Percentiles rank a stretch among this genome's conserved stretches.
Evolutionary conservation across 306 rosid genomes (phyloP).

Genomic region (Cucurbita maxima): DNA sequence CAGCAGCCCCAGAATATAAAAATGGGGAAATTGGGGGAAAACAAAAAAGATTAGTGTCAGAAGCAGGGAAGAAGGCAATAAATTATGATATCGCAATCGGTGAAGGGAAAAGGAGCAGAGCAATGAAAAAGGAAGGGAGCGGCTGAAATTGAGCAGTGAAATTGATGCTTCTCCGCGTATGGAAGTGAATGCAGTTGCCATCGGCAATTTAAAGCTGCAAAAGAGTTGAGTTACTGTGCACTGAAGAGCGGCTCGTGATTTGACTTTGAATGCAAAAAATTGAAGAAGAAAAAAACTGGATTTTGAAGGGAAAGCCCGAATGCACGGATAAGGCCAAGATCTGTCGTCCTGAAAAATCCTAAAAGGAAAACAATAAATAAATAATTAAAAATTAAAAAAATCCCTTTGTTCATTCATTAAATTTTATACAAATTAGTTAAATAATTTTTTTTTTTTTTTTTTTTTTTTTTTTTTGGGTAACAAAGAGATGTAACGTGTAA

Average conservation of each 20-base stretch:
- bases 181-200: constrained; percentile 14
- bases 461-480: too few relatives aligned
- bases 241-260: constrained; percentile 15
- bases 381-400: too few relatives aligned
- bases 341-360: neutral
- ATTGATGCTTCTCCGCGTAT: constrained; percentile 29
- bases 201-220: constrained; percentile 23
- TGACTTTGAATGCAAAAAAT: constrained; percentile 2
- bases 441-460: too few relatives aligned
- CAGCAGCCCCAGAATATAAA: constrained; percentile 27
- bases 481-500: too few relatives aligned
- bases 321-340: constrained; percentile 1
- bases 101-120: constrained; percentile 7
- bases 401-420: too few relatives aligned
- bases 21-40: neutral
- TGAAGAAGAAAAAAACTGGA: neutral
- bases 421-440: too few relatives aligned
- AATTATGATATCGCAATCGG: neutral
- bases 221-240: constrained; percentile 28
- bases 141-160: constrained; percentile 21
- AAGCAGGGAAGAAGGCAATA: constrained; percentile 8
- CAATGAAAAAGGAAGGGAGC: constrained; percentile 6
- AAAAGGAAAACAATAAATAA: neutral
- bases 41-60: constrained; percentile 33
- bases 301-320: neutral